Conservation (phyloP, 345 rosid genomes). For the Boechera divaricarpa region DNA sequence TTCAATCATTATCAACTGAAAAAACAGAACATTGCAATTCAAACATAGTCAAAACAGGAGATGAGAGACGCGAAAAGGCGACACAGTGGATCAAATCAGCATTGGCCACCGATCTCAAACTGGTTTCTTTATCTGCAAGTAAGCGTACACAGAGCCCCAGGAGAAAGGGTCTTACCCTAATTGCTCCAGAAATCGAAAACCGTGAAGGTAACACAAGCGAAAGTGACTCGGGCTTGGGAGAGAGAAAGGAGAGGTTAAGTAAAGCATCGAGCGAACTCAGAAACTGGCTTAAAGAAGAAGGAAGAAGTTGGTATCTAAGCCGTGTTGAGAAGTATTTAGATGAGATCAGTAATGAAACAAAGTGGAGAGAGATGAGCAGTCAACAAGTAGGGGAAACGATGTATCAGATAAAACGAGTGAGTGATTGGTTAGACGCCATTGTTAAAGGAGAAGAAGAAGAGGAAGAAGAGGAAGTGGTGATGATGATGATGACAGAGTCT, state of each 20-base stretch:
- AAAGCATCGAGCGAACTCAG: constrained; percentile 49
- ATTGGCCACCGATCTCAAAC: constrained; percentile 59
- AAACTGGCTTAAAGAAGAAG: constrained; percentile 52
- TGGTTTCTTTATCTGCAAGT: constrained; percentile 32
- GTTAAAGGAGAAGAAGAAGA: constrained; percentile 30
- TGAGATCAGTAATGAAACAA: constrained; percentile 43
- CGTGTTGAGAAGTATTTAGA: constrained; percentile 65
- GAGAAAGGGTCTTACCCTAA: constrained; percentile 36
- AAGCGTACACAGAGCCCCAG: constrained; percentile 24
- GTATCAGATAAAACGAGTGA: constrained; percentile 65
- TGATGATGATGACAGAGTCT: constrained; percentile 42
- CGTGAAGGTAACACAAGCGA: constrained; percentile 22
- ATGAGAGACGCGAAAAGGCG: constrained; percentile 59
- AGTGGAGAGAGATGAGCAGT: constrained; percentile 46
- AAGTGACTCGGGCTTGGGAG: constrained; percentile 44
- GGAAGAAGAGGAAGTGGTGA: constrained; percentile 22
- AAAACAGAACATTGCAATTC: constrained; percentile 23
- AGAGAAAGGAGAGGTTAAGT: constrained; percentile 43
- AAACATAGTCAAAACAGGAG: constrained; percentile 42
- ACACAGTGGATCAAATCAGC: constrained; percentile 65
- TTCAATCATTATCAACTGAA: constrained; percentile 50
- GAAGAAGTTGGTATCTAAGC: constrained; percentile 57
- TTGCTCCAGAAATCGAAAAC: constrained; percentile 27
- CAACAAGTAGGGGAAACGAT: constrained; percentile 53
- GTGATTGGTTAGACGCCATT: constrained; percentile 64